A percentile compares a stretch with the other conserved stretches of the same genome.
phyloP scores from a whole-genome alignment of 83 land plant species.

The Isoetes engelmannii region DNA sequence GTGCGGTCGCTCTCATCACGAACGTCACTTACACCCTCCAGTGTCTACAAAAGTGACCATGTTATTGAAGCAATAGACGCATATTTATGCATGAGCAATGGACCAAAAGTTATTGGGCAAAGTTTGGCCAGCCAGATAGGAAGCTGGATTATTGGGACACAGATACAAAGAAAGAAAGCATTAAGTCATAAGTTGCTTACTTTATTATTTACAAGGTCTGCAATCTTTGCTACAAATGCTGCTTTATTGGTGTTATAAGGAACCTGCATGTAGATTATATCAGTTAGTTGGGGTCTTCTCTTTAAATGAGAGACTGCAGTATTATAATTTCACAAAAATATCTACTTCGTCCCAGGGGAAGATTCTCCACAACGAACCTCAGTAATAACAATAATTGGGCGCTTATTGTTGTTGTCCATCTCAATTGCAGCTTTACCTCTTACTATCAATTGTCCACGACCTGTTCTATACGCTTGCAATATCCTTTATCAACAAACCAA shows the following conservation, averaged over 20 bases:
- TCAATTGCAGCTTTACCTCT: conserved; percentile 86
- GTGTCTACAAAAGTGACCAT: conserved; percentile 31
- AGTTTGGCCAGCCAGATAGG: no score
- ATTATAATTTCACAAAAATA: no score
- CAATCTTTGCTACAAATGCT: conserved; percentile 79
- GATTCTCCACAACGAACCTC: conserved; percentile 46
- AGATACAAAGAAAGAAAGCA: no score
- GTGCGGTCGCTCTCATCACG: conserved; percentile 97
- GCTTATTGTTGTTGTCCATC: conserved; percentile 51
- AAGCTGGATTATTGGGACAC: no score
- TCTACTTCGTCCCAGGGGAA: no score
- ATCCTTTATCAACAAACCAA: conserved; percentile 35
- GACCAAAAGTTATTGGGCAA: neutral
- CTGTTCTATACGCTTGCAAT: conserved; percentile 80
- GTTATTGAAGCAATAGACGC: neutral
- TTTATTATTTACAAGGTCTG: conserved; percentile 85
- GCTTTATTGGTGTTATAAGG: conserved; percentile 94
- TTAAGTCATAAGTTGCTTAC: conserved; percentile 18
- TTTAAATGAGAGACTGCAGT: no score
- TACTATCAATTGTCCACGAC: conserved; percentile 65
- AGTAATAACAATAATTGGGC: conserved; percentile 59
- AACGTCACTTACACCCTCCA: conserved; percentile 91
- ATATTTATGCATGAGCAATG: neutral
- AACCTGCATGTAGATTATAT: conserved; percentile 43
- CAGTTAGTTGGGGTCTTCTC: no score